phyloP scores from a whole-genome alignment of 768 basidiomycete genomes.

The Ephemerocybe angulata region DNA sequence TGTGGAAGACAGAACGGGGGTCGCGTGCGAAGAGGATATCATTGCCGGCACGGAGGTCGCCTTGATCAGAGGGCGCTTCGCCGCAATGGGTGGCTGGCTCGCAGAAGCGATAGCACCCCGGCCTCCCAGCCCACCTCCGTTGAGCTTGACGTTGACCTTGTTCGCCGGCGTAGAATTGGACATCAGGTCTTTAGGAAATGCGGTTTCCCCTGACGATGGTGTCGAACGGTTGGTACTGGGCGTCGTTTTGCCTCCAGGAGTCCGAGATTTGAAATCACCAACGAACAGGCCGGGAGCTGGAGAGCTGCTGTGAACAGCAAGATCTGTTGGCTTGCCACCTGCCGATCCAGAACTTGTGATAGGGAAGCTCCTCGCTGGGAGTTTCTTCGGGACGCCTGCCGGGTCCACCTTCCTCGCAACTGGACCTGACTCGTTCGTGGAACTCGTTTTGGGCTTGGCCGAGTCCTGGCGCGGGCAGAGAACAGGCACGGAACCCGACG shows the following conservation, averaged over 20 bases:
- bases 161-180: no score
- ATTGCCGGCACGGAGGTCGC: slow-evolving; percentile 66
- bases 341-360: not conserved
- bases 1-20: slow-evolving; percentile 69
- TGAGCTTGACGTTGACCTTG: not conserved
- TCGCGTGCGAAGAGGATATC: slow-evolving; percentile 69
- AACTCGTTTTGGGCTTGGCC: not conserved
- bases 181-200: no score
- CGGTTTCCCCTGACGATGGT: slow-evolving; percentile 12
- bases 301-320: not conserved
- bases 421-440: not conserved
- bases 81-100: slow-evolving; percentile 14
- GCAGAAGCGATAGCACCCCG: not conserved
- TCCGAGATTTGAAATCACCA: slow-evolving; percentile 3
- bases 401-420: not conserved
- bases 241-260: slow-evolving; percentile 9
- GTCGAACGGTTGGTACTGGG: slow-evolving; percentile 14
- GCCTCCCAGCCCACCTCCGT: not conserved
- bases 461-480: not conserved
- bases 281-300: slow-evolving; percentile 3
- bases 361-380: not conserved
- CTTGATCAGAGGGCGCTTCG: slow-evolving; percentile 45
- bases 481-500: not conserved
- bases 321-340: slow-evolving; percentile 6
- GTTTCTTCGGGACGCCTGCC: not conserved